Percentiles rank a stretch among this genome's conserved stretches.
Conservation (phyloP, 768 basidiomycete species). For the Tricholoma saponaceum region DNA sequence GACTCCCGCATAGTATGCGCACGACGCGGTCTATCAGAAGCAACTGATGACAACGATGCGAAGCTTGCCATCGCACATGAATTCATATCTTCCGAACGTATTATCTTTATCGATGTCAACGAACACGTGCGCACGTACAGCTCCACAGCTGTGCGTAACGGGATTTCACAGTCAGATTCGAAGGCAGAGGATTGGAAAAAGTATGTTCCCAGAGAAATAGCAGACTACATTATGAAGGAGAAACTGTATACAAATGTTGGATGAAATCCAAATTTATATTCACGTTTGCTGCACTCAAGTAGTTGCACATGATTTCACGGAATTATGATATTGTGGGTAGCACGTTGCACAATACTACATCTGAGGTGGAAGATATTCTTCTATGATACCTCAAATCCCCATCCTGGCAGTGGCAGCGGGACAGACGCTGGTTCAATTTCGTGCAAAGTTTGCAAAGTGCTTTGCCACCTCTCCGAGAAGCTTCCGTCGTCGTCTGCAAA, state of each 20-base stretch:
- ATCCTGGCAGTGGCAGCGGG: no score
- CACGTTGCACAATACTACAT: no score
- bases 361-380: no score
- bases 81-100: conserved; percentile 46
- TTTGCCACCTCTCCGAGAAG: no score
- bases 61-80: conserved; percentile 34
- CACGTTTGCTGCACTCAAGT: background rate
- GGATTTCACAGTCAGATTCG: conserved; percentile 25
- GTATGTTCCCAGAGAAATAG: conserved; percentile 14
- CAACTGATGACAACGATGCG: conserved; percentile 6
- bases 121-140: conserved; percentile 55
- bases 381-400: no score
- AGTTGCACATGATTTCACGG: no score
- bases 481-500: no score
- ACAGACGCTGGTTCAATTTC: no score
- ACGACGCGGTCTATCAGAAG: conserved; percentile 28
- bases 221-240: conserved; percentile 15
- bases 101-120: conserved; percentile 62
- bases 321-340: no score
- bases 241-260: conserved; percentile 9
- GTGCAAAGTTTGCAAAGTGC: no score
- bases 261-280: background rate
- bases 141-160: conserved; percentile 62
- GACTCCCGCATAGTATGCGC: conserved; percentile 58
- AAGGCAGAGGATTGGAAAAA: conserved; percentile 11